These are phyloP conservation scores for Camellia granthamiana DNA, from an alignment of 148 eudicot species.

Conservation along the genomic window DNA sequence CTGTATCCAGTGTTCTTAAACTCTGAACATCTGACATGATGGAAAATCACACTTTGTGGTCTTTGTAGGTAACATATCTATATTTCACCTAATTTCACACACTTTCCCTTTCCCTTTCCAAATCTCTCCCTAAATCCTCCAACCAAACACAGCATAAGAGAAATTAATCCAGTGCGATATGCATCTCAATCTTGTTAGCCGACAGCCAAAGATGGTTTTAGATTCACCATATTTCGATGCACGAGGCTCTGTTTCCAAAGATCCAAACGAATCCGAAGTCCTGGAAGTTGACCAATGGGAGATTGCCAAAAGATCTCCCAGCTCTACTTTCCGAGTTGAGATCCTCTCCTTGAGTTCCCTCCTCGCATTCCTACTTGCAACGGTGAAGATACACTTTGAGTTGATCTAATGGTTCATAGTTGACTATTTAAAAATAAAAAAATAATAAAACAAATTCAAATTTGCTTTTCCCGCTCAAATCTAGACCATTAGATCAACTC, in stretches of 20 bases:
- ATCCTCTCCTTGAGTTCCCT: no score
- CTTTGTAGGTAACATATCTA: slow-evolving; percentile 55
- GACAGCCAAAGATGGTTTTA: slow-evolving; percentile 50
- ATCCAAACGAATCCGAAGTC: slow-evolving; percentile 25
- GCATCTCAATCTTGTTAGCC: slow-evolving; percentile 68
- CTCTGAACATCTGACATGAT: neutral
- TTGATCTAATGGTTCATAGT: no score
- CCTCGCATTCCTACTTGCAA: no score
- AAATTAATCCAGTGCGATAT: slow-evolving; percentile 79
- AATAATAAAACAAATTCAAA: no score
- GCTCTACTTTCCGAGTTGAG: neutral
- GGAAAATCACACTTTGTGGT: neutral
- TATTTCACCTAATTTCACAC: no score
- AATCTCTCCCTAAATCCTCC: neutral
- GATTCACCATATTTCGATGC: slow-evolving; percentile 63
- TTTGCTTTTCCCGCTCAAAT: no score
- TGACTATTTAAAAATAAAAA: no score
- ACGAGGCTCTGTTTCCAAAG: slow-evolving; percentile 35
- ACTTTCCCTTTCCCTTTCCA: no score
- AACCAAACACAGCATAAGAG: slow-evolving; percentile 65
- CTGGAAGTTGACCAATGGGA: slow-evolving; percentile 30
- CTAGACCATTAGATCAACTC: no score
- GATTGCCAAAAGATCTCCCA: slow-evolving; percentile 27
- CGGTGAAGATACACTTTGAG: no score
- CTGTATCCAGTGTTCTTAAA: neutral